Evolutionary conservation across 352 stramenopile genomes (phyloP), one percentile per base, ranked within the genome.

Genomic region (Pythium dissotocum): DNA sequence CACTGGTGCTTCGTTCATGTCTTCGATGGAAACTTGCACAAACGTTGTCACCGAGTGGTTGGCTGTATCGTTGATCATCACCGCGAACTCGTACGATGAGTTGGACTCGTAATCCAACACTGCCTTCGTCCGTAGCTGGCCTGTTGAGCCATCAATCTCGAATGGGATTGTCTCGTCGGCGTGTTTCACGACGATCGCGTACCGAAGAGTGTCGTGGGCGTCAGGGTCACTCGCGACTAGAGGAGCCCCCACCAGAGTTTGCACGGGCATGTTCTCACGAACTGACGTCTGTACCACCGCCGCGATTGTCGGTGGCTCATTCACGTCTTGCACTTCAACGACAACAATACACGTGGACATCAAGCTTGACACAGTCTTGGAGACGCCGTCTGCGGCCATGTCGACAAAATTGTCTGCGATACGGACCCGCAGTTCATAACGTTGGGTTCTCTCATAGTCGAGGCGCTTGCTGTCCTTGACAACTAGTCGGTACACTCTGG

Each of bases 1-100:
- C 16, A 63, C 32, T 12, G 81, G 79, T 1, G 61, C 36, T 59
- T 88, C 81, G 42, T 89, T 89, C 9, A 82, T 40, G 55, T 89
- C 79, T 24, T 80, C 26, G 6, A 88, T 46, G 2, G 55, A 54
- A 1, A 89, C 52, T 55, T 77, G 18, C 7, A 88, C 67, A 0
- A 56, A 24, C 4, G 70, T 76, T 3, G 46, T 44, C 6, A 67
- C 66, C 8, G 36, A 58, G 33, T 73, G 66, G 14, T 68, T 55
- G 1, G 61, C 58, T 4, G 59, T 60, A 38, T 78, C 72, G 9
- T 24, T 61, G 12, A 70, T 59, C 3, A 54, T 4, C 10, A 78
- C 44, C 14, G 14, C 24, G 14, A 89, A 61, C 0, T 12, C 26
- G 36, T 88, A 89, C 12, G 51, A 26, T 1, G 53, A 16, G 51